Conservation (phyloP, 257 asterid genomes). For the Lavandula angustifolia region DNA sequence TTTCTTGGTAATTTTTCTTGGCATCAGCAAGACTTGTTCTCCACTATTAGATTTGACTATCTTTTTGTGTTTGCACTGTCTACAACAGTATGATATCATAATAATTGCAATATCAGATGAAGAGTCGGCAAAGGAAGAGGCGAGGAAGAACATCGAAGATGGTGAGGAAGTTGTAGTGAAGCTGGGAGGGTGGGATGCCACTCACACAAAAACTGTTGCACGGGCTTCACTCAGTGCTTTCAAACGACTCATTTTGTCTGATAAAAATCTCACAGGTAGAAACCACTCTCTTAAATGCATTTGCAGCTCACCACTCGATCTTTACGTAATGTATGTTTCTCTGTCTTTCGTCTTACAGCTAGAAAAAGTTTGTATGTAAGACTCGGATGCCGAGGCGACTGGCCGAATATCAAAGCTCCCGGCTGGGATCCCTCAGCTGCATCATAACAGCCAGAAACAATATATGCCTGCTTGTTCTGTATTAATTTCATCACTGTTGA, state of each 20-base stretch:
- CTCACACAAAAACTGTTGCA: constrained; percentile 67
- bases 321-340: not conserved
- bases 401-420: constrained; percentile 95
- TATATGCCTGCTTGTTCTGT: not conserved
- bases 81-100: too few relatives aligned
- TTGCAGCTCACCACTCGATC: not conserved
- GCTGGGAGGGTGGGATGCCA: constrained; percentile 74
- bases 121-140: constrained; percentile 78
- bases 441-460: not conserved
- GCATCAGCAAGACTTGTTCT: too few relatives aligned
- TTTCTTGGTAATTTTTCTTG: too few relatives aligned
- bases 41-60: too few relatives aligned
- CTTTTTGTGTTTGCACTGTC: too few relatives aligned
- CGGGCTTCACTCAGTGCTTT: constrained; percentile 87
- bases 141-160: constrained; percentile 50
- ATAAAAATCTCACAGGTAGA: constrained; percentile 75
- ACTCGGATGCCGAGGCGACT: constrained; percentile 92
- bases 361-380: constrained; percentile 75
- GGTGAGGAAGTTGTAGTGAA: constrained; percentile 63
- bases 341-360: constrained; percentile 41
- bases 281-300: too few relatives aligned
- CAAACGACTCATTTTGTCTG: constrained; percentile 68
- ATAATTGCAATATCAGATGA: constrained; percentile 49
- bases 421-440: constrained; percentile 60
- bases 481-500: too few relatives aligned